A percentile compares a stretch with the other conserved stretches of the same genome.
Evolutionary conservation across 2,329 filamentous ascomycete genomes (phyloP).

Genomic region (Cercospora sesami): DNA sequence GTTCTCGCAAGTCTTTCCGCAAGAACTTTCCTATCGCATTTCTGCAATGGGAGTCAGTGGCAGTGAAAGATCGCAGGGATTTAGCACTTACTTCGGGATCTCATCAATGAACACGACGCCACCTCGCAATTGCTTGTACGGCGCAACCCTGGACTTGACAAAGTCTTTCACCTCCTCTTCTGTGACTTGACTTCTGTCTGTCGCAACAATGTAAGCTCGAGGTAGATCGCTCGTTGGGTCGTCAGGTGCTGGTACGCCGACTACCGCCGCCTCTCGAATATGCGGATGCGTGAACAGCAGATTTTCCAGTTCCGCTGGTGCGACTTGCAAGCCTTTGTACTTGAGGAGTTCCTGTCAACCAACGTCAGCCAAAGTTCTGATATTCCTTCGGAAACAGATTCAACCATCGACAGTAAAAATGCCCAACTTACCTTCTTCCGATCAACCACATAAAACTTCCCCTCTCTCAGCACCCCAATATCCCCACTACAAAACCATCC

Average conservation of each 20-base stretch:
- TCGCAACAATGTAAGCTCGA: conserved; percentile 46
- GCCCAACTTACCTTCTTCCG: conserved; percentile 47
- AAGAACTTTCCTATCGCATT: conserved; percentile 50
- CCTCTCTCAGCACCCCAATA: conserved; percentile 67
- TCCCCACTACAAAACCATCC: conserved; percentile 90
- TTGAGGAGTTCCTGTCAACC: conserved; percentile 64
- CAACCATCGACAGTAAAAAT: too few species aligned
- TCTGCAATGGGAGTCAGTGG: conserved; percentile 4
- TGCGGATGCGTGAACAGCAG: conserved; percentile 45
- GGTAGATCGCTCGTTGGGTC: conserved; percentile 48
- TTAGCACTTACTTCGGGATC: conserved; percentile 43
- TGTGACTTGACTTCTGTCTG: conserved; percentile 35
- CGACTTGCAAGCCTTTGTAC: conserved; percentile 47
- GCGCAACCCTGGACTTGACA: conserved; percentile 45
- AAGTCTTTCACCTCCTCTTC: conserved; percentile 43
- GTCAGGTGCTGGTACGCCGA: conserved; percentile 48
- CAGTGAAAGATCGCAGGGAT: background rate
- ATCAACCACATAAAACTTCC: conserved; percentile 90
- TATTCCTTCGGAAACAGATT: too few species aligned
- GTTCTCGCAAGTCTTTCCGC: conserved; percentile 45
- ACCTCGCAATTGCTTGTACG: conserved; percentile 49
- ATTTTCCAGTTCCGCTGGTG: conserved; percentile 51
- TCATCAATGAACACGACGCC: conserved; percentile 48
- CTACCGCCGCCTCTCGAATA: conserved; percentile 47
- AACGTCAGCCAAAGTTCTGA: background rate